Base-by-base conservation (phyloP, 352 stramenopile species). In the Ophiocytium majus region DNA sequence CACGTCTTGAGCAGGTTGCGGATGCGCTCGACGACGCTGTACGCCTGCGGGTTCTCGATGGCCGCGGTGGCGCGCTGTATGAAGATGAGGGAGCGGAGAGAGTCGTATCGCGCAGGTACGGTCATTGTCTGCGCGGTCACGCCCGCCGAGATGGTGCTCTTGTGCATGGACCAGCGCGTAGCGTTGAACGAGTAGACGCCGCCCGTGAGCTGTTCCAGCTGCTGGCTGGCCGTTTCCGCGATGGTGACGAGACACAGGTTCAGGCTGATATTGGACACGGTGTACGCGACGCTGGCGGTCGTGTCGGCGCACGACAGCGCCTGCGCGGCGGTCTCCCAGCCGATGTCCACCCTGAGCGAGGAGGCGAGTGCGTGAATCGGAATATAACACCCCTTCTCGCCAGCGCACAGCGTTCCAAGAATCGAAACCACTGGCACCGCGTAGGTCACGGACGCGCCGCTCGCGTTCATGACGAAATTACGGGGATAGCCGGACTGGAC, bases 221-320 rank as follows among this genome's bases (percentile, higher is more conserved):
- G 64, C 5, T 5, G 10, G 5, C 5, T 34, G 31, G 64, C 64
- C 34, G 17, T 17, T 5, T 76, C 5, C 5, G 5, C 34, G 64
- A 76, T 76, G 34, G 64, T 76, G 5, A 76, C 64, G 31, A 76
- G 64, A 17, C 64, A 34, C 5, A 76, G 5, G 34, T 76, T 76
- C 31, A 76, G 31, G 34, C 5, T 37, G 34, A 17, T 5, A 37
- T 76, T 76, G 17, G 64, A 17, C 5, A 76, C 17, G 17, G 64
- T 17, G 34, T 76, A 76, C 5, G 5, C 17, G 64, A 76, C 17
- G 64, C 5, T 14, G 31, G 5, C 17, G 64, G 64, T 34, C 5
- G 64, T 17, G 34, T 5, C 17, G 31, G 17, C 17, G 34, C 31
- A 37, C 64, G 31, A 37, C 34, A 76, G 5, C 5, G 64, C 64